phyloP scores from a whole-genome alignment of 2,329 filamentous ascomycete genomes.

The Falciphora oryzae region DNA sequence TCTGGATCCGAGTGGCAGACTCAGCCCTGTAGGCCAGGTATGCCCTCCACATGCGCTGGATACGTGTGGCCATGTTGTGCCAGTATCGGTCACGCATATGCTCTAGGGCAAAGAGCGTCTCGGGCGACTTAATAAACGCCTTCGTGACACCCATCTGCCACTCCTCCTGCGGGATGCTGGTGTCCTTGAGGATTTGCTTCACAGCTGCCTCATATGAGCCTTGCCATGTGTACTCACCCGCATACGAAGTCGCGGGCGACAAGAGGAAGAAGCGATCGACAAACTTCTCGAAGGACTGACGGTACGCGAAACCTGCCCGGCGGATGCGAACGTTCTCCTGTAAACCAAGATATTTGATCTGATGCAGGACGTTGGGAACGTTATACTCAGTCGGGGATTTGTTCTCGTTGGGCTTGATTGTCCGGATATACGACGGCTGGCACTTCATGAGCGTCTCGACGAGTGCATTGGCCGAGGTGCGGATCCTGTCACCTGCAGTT shows the following conservation, averaged over 20 bases:
- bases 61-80: conserved; percentile 99
- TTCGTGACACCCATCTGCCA: conserved; percentile 97
- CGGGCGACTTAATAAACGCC: conserved; percentile 96
- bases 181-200: conserved; percentile 91
- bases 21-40: conserved; percentile 90
- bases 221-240: conserved; percentile 94
- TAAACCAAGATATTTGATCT: conserved; percentile 98
- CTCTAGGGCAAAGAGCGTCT: conserved; percentile 93
- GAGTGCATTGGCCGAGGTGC: conserved; percentile 86
- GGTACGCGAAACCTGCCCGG: conserved; percentile 91
- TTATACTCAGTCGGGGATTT: conserved; percentile 95
- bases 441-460: conserved; percentile 96
- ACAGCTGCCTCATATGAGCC: conserved; percentile 83
- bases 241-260: conserved; percentile 91
- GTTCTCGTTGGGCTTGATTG: conserved; percentile 99
- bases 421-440: conserved; percentile 95
- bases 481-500: conserved; percentile 94
- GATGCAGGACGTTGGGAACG: conserved; percentile 84
- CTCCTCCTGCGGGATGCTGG: conserved; percentile 89
- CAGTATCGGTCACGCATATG: conserved; percentile 97
- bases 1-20: conserved; percentile 87
- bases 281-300: conserved; percentile 96
- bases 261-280: conserved; percentile 95
- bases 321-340: conserved; percentile 98
- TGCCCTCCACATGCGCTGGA: conserved; percentile 95